A percentile compares a stretch with the other conserved stretches of the same genome.
Evolutionary conservation across 1,139 yeast genomes (phyloP).

Genomic region (Blastobotrys petasosporus): DNA sequence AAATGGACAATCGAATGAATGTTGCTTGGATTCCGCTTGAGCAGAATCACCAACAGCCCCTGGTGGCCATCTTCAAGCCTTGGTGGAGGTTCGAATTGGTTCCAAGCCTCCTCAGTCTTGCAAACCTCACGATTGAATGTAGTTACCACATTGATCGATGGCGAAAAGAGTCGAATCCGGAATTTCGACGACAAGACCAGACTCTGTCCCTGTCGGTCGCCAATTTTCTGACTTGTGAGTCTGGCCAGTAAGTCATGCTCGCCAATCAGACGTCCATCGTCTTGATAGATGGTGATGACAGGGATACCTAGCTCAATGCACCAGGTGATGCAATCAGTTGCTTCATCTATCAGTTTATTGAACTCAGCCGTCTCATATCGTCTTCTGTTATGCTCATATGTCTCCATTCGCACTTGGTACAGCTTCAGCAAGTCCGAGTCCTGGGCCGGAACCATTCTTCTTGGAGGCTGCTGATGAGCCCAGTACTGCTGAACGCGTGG

Average conservation of each 20-base stretch:
- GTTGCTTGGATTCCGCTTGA: not conserved
- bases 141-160: not conserved
- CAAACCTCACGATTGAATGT: constrained; percentile 2
- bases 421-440: not conserved
- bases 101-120: constrained; percentile 4
- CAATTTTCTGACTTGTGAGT: not conserved
- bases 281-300: constrained; percentile 8
- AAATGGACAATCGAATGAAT: not conserved
- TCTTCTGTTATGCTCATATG: not conserved
- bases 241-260: constrained; percentile 1
- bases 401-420: not conserved
- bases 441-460: not conserved
- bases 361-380: constrained; percentile 1
- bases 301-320: constrained; percentile 7
- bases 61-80: not conserved
- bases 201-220: not conserved
- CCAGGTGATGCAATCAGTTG: constrained; percentile 7
- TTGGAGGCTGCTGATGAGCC: not conserved
- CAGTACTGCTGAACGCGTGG: not conserved
- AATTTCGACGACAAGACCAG: not conserved
- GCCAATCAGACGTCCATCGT: constrained; percentile 1
- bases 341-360: not conserved
- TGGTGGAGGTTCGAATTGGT: not conserved
- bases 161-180: constrained; percentile 3
- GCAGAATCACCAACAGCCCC: constrained; percentile 5